Percentiles rank a stretch among this genome's conserved stretches.
These are phyloP conservation scores for Phytophthora meadii DNA, from an alignment of 352 stramenopile species.

Conservation along the genomic window DNA sequence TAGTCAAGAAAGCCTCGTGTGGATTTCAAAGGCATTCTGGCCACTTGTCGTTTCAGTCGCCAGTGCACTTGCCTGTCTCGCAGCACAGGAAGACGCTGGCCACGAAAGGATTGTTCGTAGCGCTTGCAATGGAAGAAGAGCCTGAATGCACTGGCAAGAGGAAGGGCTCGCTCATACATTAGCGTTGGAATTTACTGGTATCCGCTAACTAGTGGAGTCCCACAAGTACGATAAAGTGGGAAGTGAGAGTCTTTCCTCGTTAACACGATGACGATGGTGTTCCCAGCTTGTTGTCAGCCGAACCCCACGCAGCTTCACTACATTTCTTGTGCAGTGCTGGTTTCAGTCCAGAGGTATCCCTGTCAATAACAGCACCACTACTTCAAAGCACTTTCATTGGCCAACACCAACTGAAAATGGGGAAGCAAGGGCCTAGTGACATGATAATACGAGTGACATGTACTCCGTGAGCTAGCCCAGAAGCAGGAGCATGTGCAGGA, in stretches of 20 bases:
- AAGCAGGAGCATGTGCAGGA: background rate
- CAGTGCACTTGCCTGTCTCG: slow-evolving; percentile 31
- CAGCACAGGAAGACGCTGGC: slow-evolving; percentile 9
- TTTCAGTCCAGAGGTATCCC: slow-evolving; percentile 8
- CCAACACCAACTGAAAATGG: background rate
- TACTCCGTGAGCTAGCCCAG: background rate
- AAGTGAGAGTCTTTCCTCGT: no score
- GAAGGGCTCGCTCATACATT: background rate
- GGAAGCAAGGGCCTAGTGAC: background rate
- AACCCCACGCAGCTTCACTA: background rate
- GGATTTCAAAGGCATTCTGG: slow-evolving; percentile 21
- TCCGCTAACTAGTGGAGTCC: no score
- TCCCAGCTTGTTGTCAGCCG: no score
- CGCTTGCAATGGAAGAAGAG: slow-evolving; percentile 16
- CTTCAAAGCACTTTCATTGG: background rate
- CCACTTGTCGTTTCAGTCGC: slow-evolving; percentile 34
- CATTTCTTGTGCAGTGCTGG: background rate
- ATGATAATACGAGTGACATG: background rate
- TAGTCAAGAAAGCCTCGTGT: slow-evolving; percentile 18
- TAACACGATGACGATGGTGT: no score
- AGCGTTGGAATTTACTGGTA: background rate
- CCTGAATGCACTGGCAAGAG: background rate
- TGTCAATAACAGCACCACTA: slow-evolving; percentile 5
- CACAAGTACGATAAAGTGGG: no score
- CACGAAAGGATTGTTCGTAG: slow-evolving; percentile 12